phyloP scores from a whole-genome alignment of 331 rosid species.

The Malus hybrid region DNA sequence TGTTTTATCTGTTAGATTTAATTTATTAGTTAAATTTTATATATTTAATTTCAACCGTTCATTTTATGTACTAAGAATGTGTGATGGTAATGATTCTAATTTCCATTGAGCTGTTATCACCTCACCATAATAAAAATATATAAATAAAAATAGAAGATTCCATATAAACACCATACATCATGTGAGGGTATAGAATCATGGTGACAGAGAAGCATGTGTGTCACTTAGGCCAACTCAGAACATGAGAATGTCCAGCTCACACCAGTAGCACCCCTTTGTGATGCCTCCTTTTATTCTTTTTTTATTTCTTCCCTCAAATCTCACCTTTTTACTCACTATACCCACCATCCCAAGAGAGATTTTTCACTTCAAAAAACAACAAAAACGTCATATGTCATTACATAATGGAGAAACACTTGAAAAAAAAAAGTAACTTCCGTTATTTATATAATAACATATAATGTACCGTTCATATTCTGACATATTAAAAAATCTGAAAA shows the following conservation, averaged over 20 bases:
- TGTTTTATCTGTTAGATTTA: too few species aligned
- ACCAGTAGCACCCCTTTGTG: constrained; percentile 10
- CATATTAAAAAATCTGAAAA: too few species aligned
- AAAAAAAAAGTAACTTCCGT: too few species aligned
- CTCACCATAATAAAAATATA: too few species aligned
- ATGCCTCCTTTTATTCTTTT: constrained; percentile 10
- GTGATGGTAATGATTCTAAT: too few species aligned
- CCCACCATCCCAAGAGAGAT: background rate
- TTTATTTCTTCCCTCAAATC: background rate
- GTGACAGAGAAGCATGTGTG: background rate
- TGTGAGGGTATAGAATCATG: background rate
- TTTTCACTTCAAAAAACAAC: rapidly evolving
- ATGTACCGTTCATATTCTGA: rapidly evolving
- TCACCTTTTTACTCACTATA: background rate
- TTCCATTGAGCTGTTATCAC: too few species aligned
- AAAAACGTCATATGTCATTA: too few species aligned
- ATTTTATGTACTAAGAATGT: too few species aligned
- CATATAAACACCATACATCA: background rate
- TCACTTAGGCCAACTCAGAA: background rate
- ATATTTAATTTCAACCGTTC: too few species aligned
- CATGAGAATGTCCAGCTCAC: constrained; percentile 17
- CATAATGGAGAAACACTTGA: too few species aligned
- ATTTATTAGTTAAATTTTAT: too few species aligned
- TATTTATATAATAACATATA: too few species aligned
- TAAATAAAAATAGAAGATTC: background rate